These are phyloP conservation scores for Xanthoconium purpureum DNA, from an alignment of 768 basidiomycete species.

Conservation along the genomic window DNA sequence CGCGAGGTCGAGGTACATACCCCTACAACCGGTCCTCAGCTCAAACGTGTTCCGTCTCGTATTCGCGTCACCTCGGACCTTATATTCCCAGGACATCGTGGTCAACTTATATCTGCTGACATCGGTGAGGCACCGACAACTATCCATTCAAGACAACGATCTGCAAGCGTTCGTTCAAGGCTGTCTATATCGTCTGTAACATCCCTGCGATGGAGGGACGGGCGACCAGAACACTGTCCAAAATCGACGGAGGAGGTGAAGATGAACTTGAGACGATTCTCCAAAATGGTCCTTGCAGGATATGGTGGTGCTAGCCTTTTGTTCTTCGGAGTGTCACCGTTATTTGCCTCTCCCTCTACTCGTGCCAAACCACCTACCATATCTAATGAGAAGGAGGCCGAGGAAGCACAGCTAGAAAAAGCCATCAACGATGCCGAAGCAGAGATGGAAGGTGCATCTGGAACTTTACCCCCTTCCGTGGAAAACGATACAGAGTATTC, in stretches of 20 bases:
- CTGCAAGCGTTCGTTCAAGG: conserved; percentile 25
- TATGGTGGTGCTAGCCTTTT: conserved; percentile 80
- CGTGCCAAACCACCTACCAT: conserved; percentile 26
- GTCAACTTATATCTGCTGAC: conserved; percentile 77
- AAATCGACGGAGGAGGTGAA: conserved; percentile 53
- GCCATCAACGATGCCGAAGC: conserved; percentile 72
- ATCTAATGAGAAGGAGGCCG: conserved; percentile 44
- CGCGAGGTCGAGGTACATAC: conserved; percentile 65
- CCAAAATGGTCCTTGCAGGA: conserved; percentile 79
- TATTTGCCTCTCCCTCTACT: conserved; percentile 26
- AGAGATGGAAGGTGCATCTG: conserved; percentile 45
- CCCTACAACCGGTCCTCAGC: conserved; percentile 30
- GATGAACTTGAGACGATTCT: conserved; percentile 69
- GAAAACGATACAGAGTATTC: conserved; percentile 46
- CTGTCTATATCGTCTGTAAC: conserved; percentile 29
- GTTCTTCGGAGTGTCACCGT: conserved; percentile 68
- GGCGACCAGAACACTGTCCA: conserved; percentile 19
- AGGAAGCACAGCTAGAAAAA: conserved; percentile 60
- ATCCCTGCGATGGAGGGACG: conserved; percentile 24
- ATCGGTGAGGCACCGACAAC: conserved; percentile 58
- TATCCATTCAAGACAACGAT: conserved; percentile 32
- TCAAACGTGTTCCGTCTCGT: conserved; percentile 44
- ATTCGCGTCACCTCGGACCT: conserved; percentile 72
- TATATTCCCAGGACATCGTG: conserved; percentile 61
- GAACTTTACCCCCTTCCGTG: conserved; percentile 25